These are phyloP conservation scores for Stachybotrys chlorohalonatus DNA, from an alignment of 2,329 filamentous ascomycete species.

Conservation along the genomic window DNA sequence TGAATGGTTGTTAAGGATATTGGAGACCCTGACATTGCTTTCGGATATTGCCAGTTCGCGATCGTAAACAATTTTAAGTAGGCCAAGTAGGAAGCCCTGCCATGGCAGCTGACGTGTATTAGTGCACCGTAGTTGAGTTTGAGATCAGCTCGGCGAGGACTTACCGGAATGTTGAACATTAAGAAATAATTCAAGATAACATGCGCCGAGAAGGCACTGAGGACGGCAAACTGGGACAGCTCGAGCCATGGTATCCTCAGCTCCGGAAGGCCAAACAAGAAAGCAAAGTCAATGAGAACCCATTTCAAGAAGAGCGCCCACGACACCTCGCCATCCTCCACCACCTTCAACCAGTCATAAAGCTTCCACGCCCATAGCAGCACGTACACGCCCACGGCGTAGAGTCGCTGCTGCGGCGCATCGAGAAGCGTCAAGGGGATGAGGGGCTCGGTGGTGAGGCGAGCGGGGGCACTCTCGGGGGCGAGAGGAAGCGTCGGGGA, in stretches of 20 bases:
- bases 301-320: conserved; percentile 90
- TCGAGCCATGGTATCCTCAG: conserved; percentile 95
- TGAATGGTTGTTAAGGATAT: conserved; percentile 83
- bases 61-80: conserved; percentile 80
- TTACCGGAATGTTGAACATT: conserved; percentile 82
- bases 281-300: conserved; percentile 76
- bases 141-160: conserved; percentile 14
- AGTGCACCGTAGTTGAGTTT: conserved; percentile 1
- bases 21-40: conserved; percentile 77
- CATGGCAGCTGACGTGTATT: conserved; percentile 52
- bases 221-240: conserved; percentile 68
- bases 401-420: conserved; percentile 83
- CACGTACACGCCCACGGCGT: conserved; percentile 72
- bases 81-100: conserved; percentile 59
- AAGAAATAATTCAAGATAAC: conserved; percentile 70
- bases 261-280: conserved; percentile 78
- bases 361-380: conserved; percentile 72
- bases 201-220: conserved; percentile 63
- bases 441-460: conserved; percentile 44
- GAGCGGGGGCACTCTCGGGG: conserved; percentile 28
- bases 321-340: conserved; percentile 79
- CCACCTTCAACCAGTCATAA: conserved; percentile 73
- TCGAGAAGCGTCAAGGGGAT: conserved; percentile 79
- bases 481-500: conserved; percentile 33
- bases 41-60: conserved; percentile 92